Conservation (phyloP, 768 basidiomycete genomes). For the Collybia sordida region DNA sequence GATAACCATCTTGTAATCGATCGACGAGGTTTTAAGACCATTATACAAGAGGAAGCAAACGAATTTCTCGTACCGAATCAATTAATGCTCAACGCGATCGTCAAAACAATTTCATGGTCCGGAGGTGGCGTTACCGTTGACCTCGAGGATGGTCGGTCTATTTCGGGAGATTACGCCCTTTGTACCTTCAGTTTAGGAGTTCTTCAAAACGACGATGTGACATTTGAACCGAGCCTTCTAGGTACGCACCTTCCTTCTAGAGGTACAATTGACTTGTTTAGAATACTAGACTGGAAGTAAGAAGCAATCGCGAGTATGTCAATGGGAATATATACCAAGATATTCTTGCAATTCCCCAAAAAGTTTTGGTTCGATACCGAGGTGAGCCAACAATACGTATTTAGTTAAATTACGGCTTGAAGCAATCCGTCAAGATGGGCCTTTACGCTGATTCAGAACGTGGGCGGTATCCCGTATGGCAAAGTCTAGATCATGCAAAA, state of each 20-base stretch:
- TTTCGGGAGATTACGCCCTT: slow-evolving; percentile 58
- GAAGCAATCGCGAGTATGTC: slow-evolving; percentile 63
- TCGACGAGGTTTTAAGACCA: slow-evolving; percentile 58
- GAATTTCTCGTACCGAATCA: slow-evolving; percentile 50
- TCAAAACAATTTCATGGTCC: slow-evolving; percentile 46
- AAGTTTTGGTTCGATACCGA: slow-evolving; percentile 56
- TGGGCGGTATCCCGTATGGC: slow-evolving; percentile 71
- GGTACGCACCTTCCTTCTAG: slow-evolving; percentile 14
- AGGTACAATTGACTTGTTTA: neutral
- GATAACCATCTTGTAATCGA: slow-evolving; percentile 56
- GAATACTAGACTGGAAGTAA: slow-evolving; percentile 47
- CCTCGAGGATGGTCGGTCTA: slow-evolving; percentile 37
- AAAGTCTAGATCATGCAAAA: slow-evolving; percentile 53
- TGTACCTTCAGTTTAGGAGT: slow-evolving; percentile 74
- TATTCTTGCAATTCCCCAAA: slow-evolving; percentile 60
- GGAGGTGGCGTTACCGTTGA: slow-evolving; percentile 45
- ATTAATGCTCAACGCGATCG: slow-evolving; percentile 48
- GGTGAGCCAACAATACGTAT: slow-evolving; percentile 22
- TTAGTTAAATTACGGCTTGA: neutral
- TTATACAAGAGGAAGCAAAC: slow-evolving; percentile 56
- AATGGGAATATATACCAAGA: slow-evolving; percentile 71
- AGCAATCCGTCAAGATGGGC: slow-evolving; percentile 38
- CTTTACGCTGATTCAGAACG: slow-evolving; percentile 59
- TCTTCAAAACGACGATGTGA: slow-evolving; percentile 61
- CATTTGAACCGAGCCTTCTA: slow-evolving; percentile 55